Conservation (phyloP, 2,329 filamentous ascomycete genomes). For the Diaporthe capsici region DNA sequence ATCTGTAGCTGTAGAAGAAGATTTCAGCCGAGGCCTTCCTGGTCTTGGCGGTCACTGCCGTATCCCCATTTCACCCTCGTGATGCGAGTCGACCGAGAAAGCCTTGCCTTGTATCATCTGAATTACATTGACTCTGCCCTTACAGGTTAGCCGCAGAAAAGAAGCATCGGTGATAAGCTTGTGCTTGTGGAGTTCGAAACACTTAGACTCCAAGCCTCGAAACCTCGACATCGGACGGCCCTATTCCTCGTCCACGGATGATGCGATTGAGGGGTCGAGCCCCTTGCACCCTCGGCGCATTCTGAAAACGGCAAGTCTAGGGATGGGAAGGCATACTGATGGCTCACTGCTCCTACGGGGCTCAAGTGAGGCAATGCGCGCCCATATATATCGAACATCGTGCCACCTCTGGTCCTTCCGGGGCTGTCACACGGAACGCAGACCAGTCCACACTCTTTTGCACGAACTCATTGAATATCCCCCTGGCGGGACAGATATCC, state of each 20-base stretch:
- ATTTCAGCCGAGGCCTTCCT: not conserved
- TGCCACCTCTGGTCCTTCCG: not conserved
- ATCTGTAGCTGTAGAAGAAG: not conserved
- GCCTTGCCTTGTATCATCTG: slow-evolving; percentile 13
- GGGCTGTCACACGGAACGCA: not conserved
- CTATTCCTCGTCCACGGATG: not conserved
- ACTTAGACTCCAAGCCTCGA: slow-evolving; percentile 6
- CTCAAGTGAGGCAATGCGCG: slow-evolving; percentile 14
- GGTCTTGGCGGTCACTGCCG: slow-evolving; percentile 14
- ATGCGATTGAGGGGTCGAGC: slow-evolving; percentile 14
- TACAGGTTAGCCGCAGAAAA: not conserved
- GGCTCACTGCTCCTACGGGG: not conserved
- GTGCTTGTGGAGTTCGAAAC: slow-evolving; percentile 13
- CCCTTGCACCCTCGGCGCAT: not conserved
- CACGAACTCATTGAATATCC: not conserved
- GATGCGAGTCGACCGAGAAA: slow-evolving; percentile 9
- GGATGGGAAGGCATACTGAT: not conserved
- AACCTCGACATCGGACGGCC: slow-evolving; percentile 26
- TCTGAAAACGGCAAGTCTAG: slow-evolving; percentile 6
- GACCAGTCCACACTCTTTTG: slow-evolving; percentile 3
- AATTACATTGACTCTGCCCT: slow-evolving; percentile 13
- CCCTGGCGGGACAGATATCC: slow-evolving; percentile 19
- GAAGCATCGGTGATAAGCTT: slow-evolving; percentile 15
- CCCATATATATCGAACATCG: not conserved
- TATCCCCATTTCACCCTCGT: slow-evolving; percentile 23